phyloP scores from a whole-genome alignment of 768 basidiomycete genomes.

The Xerocomellus chrysenteron region DNA sequence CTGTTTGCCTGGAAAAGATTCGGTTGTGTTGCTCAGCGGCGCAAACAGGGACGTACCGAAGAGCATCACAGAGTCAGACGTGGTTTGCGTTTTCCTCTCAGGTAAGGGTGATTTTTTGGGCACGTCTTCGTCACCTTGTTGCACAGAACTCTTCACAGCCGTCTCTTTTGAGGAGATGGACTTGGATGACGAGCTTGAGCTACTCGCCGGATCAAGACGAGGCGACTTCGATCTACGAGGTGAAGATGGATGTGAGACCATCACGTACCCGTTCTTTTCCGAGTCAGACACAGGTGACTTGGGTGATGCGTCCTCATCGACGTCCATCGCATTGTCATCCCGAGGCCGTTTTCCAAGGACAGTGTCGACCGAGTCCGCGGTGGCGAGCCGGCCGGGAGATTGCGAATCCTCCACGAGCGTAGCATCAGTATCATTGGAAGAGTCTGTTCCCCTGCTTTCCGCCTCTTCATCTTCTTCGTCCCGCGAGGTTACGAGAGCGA shows the following conservation, averaged over 20 bases:
- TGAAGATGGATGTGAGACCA: slow-evolving; percentile 38
- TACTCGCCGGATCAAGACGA: slow-evolving; percentile 29
- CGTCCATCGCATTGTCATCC: slow-evolving; percentile 50
- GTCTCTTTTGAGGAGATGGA: slow-evolving; percentile 30
- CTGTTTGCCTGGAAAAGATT: slow-evolving; percentile 66
- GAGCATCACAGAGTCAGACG: slow-evolving; percentile 82
- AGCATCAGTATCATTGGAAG: slow-evolving; percentile 85
- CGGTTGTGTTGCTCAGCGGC: not conserved
- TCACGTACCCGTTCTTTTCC: slow-evolving; percentile 46
- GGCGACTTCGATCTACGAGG: slow-evolving; percentile 37
- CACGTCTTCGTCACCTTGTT: slow-evolving; percentile 20
- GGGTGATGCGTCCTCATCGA: slow-evolving; percentile 44
- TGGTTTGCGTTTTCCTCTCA: slow-evolving; percentile 48
- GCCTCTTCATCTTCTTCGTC: slow-evolving; percentile 86
- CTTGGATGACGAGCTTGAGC: slow-evolving; percentile 29
- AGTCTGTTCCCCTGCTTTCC: slow-evolving; percentile 70
- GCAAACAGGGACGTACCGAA: slow-evolving; percentile 57
- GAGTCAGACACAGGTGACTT: slow-evolving; percentile 29
- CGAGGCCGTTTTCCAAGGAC: slow-evolving; percentile 72
- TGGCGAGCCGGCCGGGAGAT: slow-evolving; percentile 24
- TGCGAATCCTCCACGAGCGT: slow-evolving; percentile 80
- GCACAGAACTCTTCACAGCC: slow-evolving; percentile 27
- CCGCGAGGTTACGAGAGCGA: slow-evolving; percentile 86
- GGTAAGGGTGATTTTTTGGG: slow-evolving; percentile 57
- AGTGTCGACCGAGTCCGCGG: slow-evolving; percentile 40